Percentiles rank a stretch among this genome's conserved stretches.
Conservation (phyloP, 192 early-diverging fungal species). For the Cetraspora pellucida region DNA sequence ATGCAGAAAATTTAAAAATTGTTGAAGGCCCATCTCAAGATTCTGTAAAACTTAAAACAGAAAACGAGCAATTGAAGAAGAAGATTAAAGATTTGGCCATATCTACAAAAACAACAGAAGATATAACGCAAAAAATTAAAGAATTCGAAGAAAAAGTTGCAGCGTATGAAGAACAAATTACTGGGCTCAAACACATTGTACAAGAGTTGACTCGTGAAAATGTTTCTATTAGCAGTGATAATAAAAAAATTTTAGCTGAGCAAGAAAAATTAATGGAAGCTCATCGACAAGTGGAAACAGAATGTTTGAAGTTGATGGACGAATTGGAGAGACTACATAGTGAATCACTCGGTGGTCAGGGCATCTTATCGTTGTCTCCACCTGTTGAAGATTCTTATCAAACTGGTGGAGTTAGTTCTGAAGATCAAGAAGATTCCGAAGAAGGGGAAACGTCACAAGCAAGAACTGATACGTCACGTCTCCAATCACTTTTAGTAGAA, state of each 20-base stretch:
- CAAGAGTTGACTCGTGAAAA: slow-evolving; percentile 55
- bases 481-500: slow-evolving; percentile 45
- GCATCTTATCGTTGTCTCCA: neutral
- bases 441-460: slow-evolving; percentile 29
- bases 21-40: neutral
- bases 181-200: slow-evolving; percentile 51
- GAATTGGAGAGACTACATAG: slow-evolving; percentile 72
- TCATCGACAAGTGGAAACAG: slow-evolving; percentile 69
- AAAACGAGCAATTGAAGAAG: slow-evolving; percentile 51
- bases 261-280: slow-evolving; percentile 59
- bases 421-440: slow-evolving; percentile 16
- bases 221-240: slow-evolving; percentile 49
- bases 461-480: slow-evolving; percentile 38
- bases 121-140: neutral
- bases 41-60: slow-evolving; percentile 34
- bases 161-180: slow-evolving; percentile 47
- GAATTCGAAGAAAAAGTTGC: slow-evolving; percentile 37
- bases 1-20: neutral
- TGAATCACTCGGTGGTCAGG: slow-evolving; percentile 48
- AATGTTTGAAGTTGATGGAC: slow-evolving; percentile 74
- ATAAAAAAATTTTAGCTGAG: slow-evolving; percentile 54
- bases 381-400: neutral
- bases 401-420: neutral
- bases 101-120: slow-evolving; percentile 13
- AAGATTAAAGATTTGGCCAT: slow-evolving; percentile 43